A percentile compares a stretch with the other conserved stretches of the same genome.
Evolutionary conservation across 352 stramenopile species (phyloP).

Genomic region (Pythium sp.): DNA sequence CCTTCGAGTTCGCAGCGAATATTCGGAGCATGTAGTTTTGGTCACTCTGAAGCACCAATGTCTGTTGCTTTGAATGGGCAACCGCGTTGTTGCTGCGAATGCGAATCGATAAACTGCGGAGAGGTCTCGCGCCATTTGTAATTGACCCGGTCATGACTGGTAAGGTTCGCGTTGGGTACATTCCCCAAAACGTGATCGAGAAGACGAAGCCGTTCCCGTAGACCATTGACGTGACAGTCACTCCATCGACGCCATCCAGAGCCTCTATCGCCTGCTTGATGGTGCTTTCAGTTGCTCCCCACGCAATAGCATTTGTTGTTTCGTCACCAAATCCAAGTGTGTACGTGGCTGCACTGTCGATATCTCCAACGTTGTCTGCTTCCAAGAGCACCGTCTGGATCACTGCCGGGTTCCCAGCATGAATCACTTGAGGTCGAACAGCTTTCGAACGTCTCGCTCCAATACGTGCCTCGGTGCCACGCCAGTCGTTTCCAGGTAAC

Average conservation of each 20-base stretch:
- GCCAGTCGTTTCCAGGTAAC: slow-evolving; percentile 55
- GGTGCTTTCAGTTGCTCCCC: slow-evolving; percentile 22
- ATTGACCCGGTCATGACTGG: slow-evolving; percentile 37
- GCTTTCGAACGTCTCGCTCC: slow-evolving; percentile 37
- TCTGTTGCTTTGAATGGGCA: slow-evolving; percentile 46
- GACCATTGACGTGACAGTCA: slow-evolving; percentile 40
- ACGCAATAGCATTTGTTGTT: slow-evolving; percentile 37
- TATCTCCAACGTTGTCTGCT: slow-evolving; percentile 22
- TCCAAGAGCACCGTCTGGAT: slow-evolving; percentile 58
- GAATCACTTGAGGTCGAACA: slow-evolving; percentile 37
- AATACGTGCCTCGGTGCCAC: slow-evolving; percentile 51
- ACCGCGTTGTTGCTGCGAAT: slow-evolving; percentile 52
- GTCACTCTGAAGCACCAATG: slow-evolving; percentile 52
- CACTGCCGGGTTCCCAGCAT: slow-evolving; percentile 48
- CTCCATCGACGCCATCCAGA: slow-evolving; percentile 49
- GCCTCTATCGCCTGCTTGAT: slow-evolving; percentile 45
- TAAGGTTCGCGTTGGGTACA: slow-evolving; percentile 52
- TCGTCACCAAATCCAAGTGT: slow-evolving; percentile 52
- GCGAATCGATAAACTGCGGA: slow-evolving; percentile 32
- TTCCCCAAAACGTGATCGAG: slow-evolving; percentile 86
- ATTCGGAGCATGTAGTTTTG: slow-evolving; percentile 55
- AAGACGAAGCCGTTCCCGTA: slow-evolving; percentile 67
- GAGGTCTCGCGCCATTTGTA: slow-evolving; percentile 16
- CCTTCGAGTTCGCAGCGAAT: slow-evolving; percentile 58
- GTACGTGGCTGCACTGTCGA: slow-evolving; percentile 36